Evolutionary conservation across 2,329 filamentous ascomycete species (phyloP), one percentile per base, ranked within the genome.

Genomic region (Pseudocercospora eumusae): DNA sequence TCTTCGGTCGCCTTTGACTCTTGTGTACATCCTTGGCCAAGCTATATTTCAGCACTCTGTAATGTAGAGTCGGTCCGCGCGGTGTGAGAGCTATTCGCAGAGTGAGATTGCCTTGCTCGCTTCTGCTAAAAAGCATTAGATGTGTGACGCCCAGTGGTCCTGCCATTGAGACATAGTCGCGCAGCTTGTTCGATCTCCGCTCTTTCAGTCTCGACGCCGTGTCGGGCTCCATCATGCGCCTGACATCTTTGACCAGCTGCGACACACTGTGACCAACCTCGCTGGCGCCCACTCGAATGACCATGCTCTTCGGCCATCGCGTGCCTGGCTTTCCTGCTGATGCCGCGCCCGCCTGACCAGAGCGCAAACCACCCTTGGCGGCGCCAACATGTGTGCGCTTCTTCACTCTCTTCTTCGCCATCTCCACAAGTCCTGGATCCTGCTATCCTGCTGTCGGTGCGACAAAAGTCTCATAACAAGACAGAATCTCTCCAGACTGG

Each of bases 101-200:
- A 74, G 97, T 98, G 23, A 92, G 96, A 77, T 98, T 98, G 64
- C 95, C 95, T 15, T 86, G 88, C 65, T 89, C 86, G 21, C 92
- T 96, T 68, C 92, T 87, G 18, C 93, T 97, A 78, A 99, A 97
- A 52, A 99, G 86, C 72, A 99, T 82, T 58, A 99, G 82, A 77
- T 99, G 95, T 13, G 91, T 91, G 58, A 99, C 92, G 47, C 95
- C 93, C 44, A 99, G 83, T 5, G 95, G 93, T 2, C 95, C 95
- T 62, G 91, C 90, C 95, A 99, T 99, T 65, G 91, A 90, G 33
- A 92, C 88, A 77, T 96, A 99, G 79, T 99, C 95, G 73, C 90
- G 87, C 68, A 98, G 79, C 73, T 88, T 88, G 80, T 99, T 98
- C 42, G 87, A 89, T 78, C 90, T 88, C 67, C 95, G 85, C 81